Evolutionary conservation across 192 early-diverging fungal species (phyloP), one percentile per base, ranked within the genome.

Genomic region (Linnemannia schmuckeri): DNA sequence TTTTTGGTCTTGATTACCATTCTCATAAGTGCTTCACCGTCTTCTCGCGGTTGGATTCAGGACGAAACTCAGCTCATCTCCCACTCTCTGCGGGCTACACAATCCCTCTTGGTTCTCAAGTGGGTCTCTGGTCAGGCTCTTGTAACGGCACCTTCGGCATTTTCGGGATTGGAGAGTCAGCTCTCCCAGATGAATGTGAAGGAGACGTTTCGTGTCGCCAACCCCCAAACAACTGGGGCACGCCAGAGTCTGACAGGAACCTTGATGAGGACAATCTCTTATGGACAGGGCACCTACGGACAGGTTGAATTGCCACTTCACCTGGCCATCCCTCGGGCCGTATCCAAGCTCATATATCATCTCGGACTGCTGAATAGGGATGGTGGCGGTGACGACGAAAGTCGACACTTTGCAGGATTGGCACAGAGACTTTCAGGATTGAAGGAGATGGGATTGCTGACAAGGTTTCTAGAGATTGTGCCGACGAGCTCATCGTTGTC

Each of bases 271-370:
- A 54, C 79, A 24, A 69, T 87, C 75, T 44, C 71, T 6, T 57
- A 76, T 20, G 42, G 46, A n/a, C 37, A 70, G 9, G 57, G 69
- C 6, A 81, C 72, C n/a, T 78, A 80, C 15, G 80, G 85, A 33
- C 38, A 72, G n/a, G 75, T 81, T 10, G 85, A 87, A 22, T 81
- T 81, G 37, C 85, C 85, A 20, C 76, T 87, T 20, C 77, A 75
- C 42, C 47, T 87, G 17, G 85, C 85, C 7, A 78, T 87, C 27
- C 85, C 85, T 24, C 70, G 85, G 9, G 85, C 80, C 18, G 85
- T 87, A 13, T 81, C 85, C n/a, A 87, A 66, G 35, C 75, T 87
- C 27, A 46, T 87, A 20, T 75, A 87, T 66, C 54, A 61, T 17
- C 52, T 87, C 37, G 80, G 79, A 18, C 54, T 87, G 18, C 49